Percentiles rank a stretch among this genome's conserved stretches.
Evolutionary conservation across 2,329 filamentous ascomycete genomes (phyloP).

Genomic region (Pseudogymnoascus sp.): DNA sequence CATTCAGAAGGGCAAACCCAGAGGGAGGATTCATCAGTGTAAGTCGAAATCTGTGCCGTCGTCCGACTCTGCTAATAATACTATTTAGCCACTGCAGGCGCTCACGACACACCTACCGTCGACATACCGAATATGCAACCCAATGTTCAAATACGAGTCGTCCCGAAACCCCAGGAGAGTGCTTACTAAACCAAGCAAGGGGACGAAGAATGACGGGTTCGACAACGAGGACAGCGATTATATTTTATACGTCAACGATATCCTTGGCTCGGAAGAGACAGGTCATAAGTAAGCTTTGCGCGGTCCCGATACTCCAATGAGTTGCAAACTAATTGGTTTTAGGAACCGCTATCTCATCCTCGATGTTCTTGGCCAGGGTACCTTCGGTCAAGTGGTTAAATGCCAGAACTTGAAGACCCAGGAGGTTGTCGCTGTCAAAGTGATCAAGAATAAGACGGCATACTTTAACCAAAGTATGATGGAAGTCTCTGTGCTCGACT

Average conservation of each 20-base stretch:
- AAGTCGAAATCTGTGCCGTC: slow-evolving; percentile 31
- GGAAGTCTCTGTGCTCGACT: slow-evolving; percentile 94
- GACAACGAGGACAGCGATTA: slow-evolving; percentile 99
- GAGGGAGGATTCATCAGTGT: slow-evolving; percentile 98
- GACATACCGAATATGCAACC: slow-evolving; percentile 97
- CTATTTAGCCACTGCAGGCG: slow-evolving; percentile 75
- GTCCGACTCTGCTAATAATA: slow-evolving; percentile 20
- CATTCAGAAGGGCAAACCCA: slow-evolving; percentile 86
- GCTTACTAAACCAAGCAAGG: slow-evolving; percentile 96
- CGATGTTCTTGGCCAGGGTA: slow-evolving; percentile 93
- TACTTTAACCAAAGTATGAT: slow-evolving; percentile 99
- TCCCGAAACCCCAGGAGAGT: slow-evolving; percentile 93
- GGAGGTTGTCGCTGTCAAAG: slow-evolving; percentile 97
- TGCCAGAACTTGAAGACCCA: slow-evolving; percentile 98
- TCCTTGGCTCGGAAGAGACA: slow-evolving; percentile 92
- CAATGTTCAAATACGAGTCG: slow-evolving; percentile 96
- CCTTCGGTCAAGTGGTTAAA: slow-evolving; percentile 97
- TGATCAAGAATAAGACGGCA: slow-evolving; percentile 97
- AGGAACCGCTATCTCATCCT: slow-evolving; percentile 95
- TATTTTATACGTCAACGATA: slow-evolving; percentile 98
- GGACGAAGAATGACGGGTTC: slow-evolving; percentile 95
- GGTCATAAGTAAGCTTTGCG: slow-evolving; percentile 74
- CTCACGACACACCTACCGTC: slow-evolving; percentile 86
- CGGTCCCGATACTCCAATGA: background rate
- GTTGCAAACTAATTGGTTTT: slow-evolving; percentile 22